These are phyloP conservation scores for Penicillium subrubescens DNA, from an alignment of 495 filamentous ascomycete genomes.

Conservation along the genomic window DNA sequence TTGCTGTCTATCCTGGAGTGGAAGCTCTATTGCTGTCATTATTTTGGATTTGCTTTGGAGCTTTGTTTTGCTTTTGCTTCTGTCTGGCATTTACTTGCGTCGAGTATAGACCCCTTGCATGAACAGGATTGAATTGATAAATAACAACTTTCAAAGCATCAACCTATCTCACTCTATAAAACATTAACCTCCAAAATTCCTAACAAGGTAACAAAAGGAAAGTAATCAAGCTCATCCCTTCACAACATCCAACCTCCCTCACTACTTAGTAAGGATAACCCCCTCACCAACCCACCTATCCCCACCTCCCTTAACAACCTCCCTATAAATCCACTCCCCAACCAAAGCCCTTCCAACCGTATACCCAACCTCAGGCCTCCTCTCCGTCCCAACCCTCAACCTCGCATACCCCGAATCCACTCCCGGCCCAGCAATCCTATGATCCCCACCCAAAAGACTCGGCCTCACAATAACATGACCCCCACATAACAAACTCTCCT, in stretches of 20 bases:
- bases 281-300: conserved; percentile 40
- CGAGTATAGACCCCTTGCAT: neutral
- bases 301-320: conserved; percentile 36
- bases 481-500: conserved; percentile 22
- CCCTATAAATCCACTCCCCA: conserved; percentile 46
- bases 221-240: no score
- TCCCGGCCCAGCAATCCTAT: conserved; percentile 9
- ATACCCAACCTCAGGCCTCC: conserved; percentile 42
- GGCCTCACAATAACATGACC: conserved; percentile 38
- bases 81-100: neutral
- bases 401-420: conserved; percentile 16
- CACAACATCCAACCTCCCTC: conserved; percentile 20
- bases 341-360: conserved; percentile 39
- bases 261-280: conserved; percentile 39
- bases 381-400: conserved; percentile 39
- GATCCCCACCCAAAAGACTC: conserved; percentile 37
- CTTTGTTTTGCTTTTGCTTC: neutral
- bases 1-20: neutral
- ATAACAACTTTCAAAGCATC: neutral
- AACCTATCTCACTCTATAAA: neutral
- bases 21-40: neutral
- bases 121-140: neutral
- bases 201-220: no score
- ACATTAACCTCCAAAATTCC: neutral
- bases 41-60: neutral